Evolutionary conservation across 1,284 basidiomycete species (phyloP).

Genomic region (Ceratobasidium sp.): DNA sequence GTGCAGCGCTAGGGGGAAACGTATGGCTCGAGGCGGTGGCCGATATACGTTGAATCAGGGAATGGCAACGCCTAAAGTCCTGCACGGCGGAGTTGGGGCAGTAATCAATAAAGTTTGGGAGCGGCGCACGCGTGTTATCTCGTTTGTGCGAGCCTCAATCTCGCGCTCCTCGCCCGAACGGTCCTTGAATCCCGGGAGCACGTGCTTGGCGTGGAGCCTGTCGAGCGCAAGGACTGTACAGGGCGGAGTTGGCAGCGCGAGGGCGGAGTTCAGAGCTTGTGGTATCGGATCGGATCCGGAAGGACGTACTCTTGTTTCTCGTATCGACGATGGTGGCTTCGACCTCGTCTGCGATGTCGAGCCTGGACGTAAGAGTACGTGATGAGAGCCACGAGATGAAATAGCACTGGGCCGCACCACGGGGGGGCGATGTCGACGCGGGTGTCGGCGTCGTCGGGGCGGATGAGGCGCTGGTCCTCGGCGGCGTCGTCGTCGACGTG

Average conservation of each 20-base stretch:
- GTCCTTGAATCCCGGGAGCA: conserved; percentile 95
- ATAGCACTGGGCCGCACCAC: conserved; percentile 14
- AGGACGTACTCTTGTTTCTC: conserved; percentile 79
- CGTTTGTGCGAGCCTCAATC: conserved; percentile 86
- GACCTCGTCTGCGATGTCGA: conserved; percentile 89
- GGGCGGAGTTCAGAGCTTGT: conserved; percentile 39
- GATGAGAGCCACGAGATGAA: conserved; percentile 49
- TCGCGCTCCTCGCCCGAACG: conserved; percentile 92
- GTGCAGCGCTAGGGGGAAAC: conserved; percentile 53
- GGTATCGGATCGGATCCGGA: conserved; percentile 43
- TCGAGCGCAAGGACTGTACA: conserved; percentile 79
- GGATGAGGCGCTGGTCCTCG: conserved; percentile 76
- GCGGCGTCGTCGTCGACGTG: conserved; percentile 53
- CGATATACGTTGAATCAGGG: conserved; percentile 79
- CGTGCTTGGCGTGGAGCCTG: conserved; percentile 94
- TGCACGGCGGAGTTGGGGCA: conserved; percentile 54
- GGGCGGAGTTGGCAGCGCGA: conserved; percentile 27
- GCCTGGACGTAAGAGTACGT: conserved; percentile 65
- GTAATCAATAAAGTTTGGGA: conserved; percentile 13
- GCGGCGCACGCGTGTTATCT: conserved; percentile 81
- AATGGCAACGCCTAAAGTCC: conserved; percentile 88
- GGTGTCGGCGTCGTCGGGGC: conserved; percentile 57
- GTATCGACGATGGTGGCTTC: conserved; percentile 77
- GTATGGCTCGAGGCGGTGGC: conserved; percentile 64
- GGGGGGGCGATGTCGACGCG: conserved; percentile 71